Base-by-base conservation (phyloP, 345 rosid species). In the Pistacia vera region DNA sequence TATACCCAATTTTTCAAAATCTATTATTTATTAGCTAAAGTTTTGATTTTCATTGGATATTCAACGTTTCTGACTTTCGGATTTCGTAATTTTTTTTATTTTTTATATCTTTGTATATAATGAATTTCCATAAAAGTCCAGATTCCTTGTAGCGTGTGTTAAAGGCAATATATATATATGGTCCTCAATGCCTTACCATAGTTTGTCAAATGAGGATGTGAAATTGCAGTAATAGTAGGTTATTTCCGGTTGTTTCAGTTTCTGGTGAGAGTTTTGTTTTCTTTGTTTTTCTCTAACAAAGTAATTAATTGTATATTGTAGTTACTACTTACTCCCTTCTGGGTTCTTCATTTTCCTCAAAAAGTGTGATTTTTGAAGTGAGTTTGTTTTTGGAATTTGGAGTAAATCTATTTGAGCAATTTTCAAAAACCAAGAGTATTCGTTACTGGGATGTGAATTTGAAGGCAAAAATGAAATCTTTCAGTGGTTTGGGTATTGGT, bases 401-500 rank as follows among this genome's bases (percentile, higher is more conserved):
- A 20, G 46, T 41, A 6, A 30, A 41, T 41, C 46, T 25, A 9
- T 51, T 51, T 30, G 35, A 38, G 52, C 30, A 59, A 66, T 18
- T 69, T 68, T 69, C 18, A 38, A 66, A 68, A 66, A 48, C 20
- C 54, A 35, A 49, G 36, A 36, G 74, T 70, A 16, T 49, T 52
- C 49, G 66, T 66, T 63, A 57, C 72, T 83, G 88, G 85, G 66
- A 90, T 89, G 89, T 86, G 82, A 88, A 83, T 62, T 81, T 76
- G 36, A 68, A 65, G 68, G 56, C 51, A 75, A 83, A 81, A 80
- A 93, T 93, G 98, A 55, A 74, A 64, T 78, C 86, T 81, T 81
- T 88, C 13, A 84, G 87, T 82, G 91, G 93, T 11, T 88, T 96
- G 83, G 94, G 93, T 25, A 79, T 96, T 61, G 90, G 92, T 59